Conservation (phyloP, 75 land plant genomes). For the Larix kaempferi region DNA sequence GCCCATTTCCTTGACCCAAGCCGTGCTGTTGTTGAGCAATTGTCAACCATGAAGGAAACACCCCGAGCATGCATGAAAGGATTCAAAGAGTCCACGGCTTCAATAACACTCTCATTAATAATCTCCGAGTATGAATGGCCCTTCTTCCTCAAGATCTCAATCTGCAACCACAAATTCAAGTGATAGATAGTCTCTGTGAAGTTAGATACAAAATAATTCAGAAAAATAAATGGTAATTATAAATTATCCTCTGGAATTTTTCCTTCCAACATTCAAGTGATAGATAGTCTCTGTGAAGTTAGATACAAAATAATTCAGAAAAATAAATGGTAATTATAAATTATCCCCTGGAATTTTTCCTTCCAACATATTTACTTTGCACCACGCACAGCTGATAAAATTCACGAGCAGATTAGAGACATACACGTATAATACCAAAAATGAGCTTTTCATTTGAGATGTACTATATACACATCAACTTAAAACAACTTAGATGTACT, state of each 20-base stretch:
- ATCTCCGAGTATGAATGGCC: conserved; percentile 98
- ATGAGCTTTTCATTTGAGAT: no score
- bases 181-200: background rate
- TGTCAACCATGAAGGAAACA: conserved; percentile 96
- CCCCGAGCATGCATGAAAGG: conserved; percentile 99
- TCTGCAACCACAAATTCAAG: conserved; percentile 34
- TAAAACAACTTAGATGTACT: no score
- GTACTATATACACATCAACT: no score
- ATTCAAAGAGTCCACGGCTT: conserved; percentile 91
- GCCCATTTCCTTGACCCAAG: conserved; percentile 98
- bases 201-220: background rate
- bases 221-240: background rate
- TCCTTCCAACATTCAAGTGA: conserved; percentile 1
- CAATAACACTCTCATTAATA: conserved; percentile 93
- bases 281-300: background rate
- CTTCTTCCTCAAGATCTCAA: conserved; percentile 94
- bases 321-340: background rate
- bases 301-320: background rate
- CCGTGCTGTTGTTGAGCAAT: conserved; percentile 95
- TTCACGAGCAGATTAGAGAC: background rate
- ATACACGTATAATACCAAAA: background rate
- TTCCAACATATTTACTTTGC: background rate
- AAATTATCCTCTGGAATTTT: background rate
- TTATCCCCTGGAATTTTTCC: background rate
- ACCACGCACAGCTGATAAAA: background rate